A percentile compares a stretch with the other conserved stretches of the same genome.
phyloP scores from a whole-genome alignment of 106 monocot genomes.

The Dendrobium nobile region DNA sequence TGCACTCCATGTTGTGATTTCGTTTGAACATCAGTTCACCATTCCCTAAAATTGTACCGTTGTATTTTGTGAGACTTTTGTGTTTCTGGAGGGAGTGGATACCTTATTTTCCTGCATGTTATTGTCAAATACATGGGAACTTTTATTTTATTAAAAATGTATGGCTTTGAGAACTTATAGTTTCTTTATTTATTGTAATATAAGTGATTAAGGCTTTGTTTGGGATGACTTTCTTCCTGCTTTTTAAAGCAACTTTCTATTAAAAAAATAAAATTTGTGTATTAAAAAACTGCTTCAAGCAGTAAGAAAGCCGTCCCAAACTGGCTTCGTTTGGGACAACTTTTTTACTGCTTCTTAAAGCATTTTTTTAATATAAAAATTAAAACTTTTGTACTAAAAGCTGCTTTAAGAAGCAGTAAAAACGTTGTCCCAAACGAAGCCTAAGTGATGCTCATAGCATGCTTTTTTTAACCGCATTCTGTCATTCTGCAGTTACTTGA shows the following conservation, averaged over 20 bases:
- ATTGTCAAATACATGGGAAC: not conserved
- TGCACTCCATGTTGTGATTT: not conserved
- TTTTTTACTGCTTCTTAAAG: too few relatives aligned
- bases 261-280: too few relatives aligned
- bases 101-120: not conserved
- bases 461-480: not conserved
- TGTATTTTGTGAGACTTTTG: not conserved
- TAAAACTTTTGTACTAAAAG: too few relatives aligned
- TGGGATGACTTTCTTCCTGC: too few relatives aligned
- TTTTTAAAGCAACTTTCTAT: too few relatives aligned
- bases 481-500: conserved; percentile 59
- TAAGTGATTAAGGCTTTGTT: not conserved
- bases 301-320: too few relatives aligned
- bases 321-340: too few relatives aligned
- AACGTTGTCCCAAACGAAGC: too few relatives aligned
- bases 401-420: too few relatives aligned
- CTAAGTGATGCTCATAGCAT: not conserved
- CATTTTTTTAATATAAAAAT: too few relatives aligned
- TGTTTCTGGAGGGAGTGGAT: not conserved
- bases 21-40: not conserved
- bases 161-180: not conserved
- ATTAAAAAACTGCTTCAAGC: too few relatives aligned
- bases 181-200: not conserved
- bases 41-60: not conserved
- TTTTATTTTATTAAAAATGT: not conserved